Base-by-base conservation (phyloP, 345 rosid species). In the Arabis hirsuta region DNA sequence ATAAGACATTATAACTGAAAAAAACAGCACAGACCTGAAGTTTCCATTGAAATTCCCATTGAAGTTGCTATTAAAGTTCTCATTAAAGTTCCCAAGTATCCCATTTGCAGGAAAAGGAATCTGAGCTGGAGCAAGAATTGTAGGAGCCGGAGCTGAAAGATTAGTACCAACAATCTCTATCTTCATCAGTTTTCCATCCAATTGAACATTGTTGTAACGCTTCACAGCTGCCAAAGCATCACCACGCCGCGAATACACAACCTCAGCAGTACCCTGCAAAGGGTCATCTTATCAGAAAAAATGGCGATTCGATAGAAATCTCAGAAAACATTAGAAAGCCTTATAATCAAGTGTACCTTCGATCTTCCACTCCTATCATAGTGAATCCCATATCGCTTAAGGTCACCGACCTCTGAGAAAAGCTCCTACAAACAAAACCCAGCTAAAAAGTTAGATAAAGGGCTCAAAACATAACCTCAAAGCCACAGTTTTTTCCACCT, bases 301-400 rank as follows among this genome's bases (percentile, higher is more conserved):
- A 67, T 34, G 27, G 54, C 39, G 14, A 46, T 44, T 39, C 12
- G 43, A 71, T 36, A 22, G 1, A 46, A 67, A 20, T 22, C 31
- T 45, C 6, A 55, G 5, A 8, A 55, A 38, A 45, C 72, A 38
- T 9, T 16, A 48, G 34, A 75, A 76, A 39, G 66, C 59, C 53
- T 63, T 32, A 22, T 22, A 22, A 34, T 65, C n/a, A 26, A 65
- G 38, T 34, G 0, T 87, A 87, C 92, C 92, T 85, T 85, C 16
- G 90, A 89, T 82, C 90, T 84, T 73, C 96, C 92, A 67, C 90
- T 84, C 81, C 85, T 73, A 53, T 85, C 96, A 57, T 87, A 87
- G 76, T 89, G 91, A 80, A 89, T 69, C 34, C 83, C 57, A 36
- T 79, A 83, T 46, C 85, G 79, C 66, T 87, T 87, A 57, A 87